These are phyloP conservation scores for Aureoboletus auriporus DNA, from an alignment of 768 basidiomycete species.

Conservation along the genomic window DNA sequence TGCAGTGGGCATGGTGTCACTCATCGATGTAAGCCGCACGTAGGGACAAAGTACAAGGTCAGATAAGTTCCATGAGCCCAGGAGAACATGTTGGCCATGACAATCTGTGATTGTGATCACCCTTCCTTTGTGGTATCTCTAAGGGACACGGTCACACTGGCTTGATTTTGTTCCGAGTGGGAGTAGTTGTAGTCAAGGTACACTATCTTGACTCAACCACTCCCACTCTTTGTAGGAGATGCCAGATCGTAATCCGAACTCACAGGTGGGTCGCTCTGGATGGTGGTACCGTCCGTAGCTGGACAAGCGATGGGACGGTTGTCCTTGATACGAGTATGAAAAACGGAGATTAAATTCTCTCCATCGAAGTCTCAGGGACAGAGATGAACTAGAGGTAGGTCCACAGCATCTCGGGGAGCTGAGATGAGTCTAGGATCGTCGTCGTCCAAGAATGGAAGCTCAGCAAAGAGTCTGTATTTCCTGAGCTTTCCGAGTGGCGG, in stretches of 20 bases:
- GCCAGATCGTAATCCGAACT: conserved; percentile 27
- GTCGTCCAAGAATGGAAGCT: background rate
- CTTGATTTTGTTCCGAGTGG: conserved; percentile 18
- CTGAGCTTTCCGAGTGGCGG: too few relatives aligned
- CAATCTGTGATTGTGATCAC: conserved; percentile 18
- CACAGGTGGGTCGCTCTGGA: conserved; percentile 28
- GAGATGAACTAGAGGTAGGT: too few relatives aligned
- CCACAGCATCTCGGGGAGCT: too few relatives aligned
- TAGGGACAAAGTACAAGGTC: conserved; percentile 16
- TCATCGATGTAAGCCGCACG: conserved; percentile 16
- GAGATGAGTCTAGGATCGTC: background rate
- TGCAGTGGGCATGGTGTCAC: too few relatives aligned
- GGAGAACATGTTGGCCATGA: conserved; percentile 19
- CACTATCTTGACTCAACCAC: conserved; percentile 19
- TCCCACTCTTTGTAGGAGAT: conserved; percentile 14
- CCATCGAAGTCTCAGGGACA: conserved; percentile 6
- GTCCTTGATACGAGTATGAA: conserved; percentile 22
- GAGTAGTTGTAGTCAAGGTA: conserved; percentile 25
- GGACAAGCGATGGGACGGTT: conserved; percentile 14
- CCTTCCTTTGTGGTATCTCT: conserved; percentile 9
- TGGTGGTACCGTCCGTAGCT: background rate
- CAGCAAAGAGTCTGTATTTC: background rate
- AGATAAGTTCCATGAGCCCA: conserved; percentile 19
- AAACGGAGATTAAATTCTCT: conserved; percentile 23
- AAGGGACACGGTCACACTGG: conserved; percentile 12